Percentiles rank a stretch among this genome's conserved stretches.
These are phyloP conservation scores for Centella asiatica DNA, from an alignment of 129 eudicot species.

Conservation along the genomic window DNA sequence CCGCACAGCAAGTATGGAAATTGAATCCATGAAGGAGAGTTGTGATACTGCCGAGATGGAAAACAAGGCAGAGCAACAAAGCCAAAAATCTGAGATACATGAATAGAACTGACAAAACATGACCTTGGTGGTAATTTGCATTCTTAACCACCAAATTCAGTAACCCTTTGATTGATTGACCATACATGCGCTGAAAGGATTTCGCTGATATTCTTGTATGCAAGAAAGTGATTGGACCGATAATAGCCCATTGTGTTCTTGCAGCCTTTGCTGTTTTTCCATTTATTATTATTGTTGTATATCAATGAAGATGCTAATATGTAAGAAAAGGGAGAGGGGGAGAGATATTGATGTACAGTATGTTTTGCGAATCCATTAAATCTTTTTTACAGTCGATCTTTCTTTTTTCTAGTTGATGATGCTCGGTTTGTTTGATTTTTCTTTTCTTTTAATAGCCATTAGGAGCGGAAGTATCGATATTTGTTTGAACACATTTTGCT, in stretches of 20 bases:
- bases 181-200: not conserved
- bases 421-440: not conserved
- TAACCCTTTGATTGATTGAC: conserved; percentile 1
- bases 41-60: conserved; percentile 43
- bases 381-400: not conserved
- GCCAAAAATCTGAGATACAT: conserved; percentile 20
- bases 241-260: conserved; percentile 1
- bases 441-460: not conserved
- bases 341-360: conserved; percentile 11
- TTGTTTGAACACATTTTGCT: too few species aligned
- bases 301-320: conserved; percentile 1
- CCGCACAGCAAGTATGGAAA: conserved; percentile 73
- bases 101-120: conserved; percentile 17
- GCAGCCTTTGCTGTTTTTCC: conserved; percentile 10
- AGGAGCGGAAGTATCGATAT: too few species aligned
- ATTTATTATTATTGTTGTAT: not conserved
- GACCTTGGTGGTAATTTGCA: not conserved
- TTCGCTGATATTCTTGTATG: not conserved
- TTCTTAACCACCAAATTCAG: not conserved
- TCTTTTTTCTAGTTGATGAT: not conserved
- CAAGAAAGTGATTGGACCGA: not conserved
- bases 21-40: conserved; percentile 49
- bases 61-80: conserved; percentile 29
- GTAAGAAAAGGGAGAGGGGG: not conserved
- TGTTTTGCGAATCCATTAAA: conserved; percentile 7